Evolutionary conservation across 1,284 basidiomycete species (phyloP).

Genomic region (Omphalotus olearius): DNA sequence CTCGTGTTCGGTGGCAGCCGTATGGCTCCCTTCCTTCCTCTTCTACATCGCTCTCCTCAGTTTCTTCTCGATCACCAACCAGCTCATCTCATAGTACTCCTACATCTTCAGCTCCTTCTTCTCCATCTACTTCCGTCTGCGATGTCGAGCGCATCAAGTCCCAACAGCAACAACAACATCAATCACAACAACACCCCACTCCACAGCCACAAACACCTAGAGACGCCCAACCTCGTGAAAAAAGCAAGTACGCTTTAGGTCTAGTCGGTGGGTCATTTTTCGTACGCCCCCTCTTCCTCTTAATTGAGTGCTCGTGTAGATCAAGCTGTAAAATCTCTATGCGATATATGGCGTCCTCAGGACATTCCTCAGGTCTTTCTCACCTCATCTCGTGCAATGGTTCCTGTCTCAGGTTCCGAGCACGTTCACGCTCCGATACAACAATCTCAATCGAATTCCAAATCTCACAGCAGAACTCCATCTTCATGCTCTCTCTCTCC

Average conservation of each 20-base stretch:
- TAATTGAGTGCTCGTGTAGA: slow-evolving; percentile 37
- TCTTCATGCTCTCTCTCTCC: slow-evolving; percentile 37
- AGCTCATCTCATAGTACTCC: slow-evolving; percentile 56
- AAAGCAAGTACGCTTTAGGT: slow-evolving; percentile 59
- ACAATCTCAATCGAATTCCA: slow-evolving; percentile 22
- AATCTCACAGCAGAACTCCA: slow-evolving; percentile 26
- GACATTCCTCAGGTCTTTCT: slow-evolving; percentile 63
- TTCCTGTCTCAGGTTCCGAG: slow-evolving; percentile 19
- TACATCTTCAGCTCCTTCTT: slow-evolving; percentile 48
- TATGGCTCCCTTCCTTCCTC: slow-evolving; percentile 43
- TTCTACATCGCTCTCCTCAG: slow-evolving; percentile 27
- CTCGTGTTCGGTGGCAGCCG: slow-evolving; percentile 72
- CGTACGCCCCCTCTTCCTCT: slow-evolving; percentile 12
- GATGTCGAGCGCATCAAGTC: slow-evolving; percentile 28
- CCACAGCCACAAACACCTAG: slow-evolving; percentile 28
- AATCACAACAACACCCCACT: slow-evolving; percentile 1
- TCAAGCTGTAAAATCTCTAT: slow-evolving; percentile 70
- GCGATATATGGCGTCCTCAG: slow-evolving; percentile 71
- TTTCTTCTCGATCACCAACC: slow-evolving; percentile 40
- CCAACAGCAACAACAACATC: slow-evolving; percentile 21
- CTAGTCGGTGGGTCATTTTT: slow-evolving; percentile 57
- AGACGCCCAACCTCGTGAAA: slow-evolving; percentile 34
- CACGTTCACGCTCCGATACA: slow-evolving; percentile 17
- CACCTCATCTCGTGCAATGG: slow-evolving; percentile 32
- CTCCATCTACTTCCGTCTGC: slow-evolving; percentile 30